A percentile compares a stretch with the other conserved stretches of the same genome.
Evolutionary conservation across 2,329 filamentous ascomycete species (phyloP).

Genomic region (Apiospora sp.): DNA sequence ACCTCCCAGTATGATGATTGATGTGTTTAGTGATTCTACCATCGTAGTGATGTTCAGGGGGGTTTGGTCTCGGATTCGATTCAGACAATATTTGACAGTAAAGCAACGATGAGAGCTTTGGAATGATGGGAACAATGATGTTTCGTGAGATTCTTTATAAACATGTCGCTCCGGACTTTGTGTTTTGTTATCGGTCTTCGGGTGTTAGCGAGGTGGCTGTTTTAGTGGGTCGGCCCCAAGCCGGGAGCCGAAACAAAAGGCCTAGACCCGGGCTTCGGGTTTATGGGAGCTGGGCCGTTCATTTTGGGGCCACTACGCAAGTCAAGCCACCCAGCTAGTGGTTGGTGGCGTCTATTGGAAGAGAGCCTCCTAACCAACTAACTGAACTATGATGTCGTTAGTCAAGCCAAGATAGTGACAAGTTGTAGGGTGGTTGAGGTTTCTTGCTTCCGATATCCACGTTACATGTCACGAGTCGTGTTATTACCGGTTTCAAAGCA

Average conservation of each 20-base stretch:
- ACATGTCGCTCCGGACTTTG: neutral
- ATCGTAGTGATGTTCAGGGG: neutral
- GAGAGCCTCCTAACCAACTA: no score
- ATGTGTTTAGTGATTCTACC: neutral
- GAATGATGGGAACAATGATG: neutral
- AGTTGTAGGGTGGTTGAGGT: no score
- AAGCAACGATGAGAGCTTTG: no score
- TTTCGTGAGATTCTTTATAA: neutral
- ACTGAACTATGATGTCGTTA: no score
- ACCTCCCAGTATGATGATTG: slow-evolving; percentile 25
- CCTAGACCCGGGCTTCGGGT: neutral
- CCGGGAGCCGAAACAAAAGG: neutral
- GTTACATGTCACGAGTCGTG: no score
- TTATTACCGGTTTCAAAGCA: no score
- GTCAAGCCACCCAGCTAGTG: neutral
- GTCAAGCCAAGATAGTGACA: no score
- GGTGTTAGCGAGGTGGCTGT: neutral
- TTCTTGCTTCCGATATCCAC: no score
- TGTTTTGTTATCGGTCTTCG: neutral
- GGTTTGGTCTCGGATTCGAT: no score
- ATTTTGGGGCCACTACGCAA: neutral
- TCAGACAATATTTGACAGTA: no score
- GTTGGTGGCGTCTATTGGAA: no score
- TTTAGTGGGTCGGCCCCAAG: neutral
- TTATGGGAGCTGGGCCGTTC: neutral